Percentiles rank a stretch among this genome's conserved stretches.
Conservation (phyloP, 1,284 basidiomycete genomes). For the Pyrrhoderma noxium region DNA sequence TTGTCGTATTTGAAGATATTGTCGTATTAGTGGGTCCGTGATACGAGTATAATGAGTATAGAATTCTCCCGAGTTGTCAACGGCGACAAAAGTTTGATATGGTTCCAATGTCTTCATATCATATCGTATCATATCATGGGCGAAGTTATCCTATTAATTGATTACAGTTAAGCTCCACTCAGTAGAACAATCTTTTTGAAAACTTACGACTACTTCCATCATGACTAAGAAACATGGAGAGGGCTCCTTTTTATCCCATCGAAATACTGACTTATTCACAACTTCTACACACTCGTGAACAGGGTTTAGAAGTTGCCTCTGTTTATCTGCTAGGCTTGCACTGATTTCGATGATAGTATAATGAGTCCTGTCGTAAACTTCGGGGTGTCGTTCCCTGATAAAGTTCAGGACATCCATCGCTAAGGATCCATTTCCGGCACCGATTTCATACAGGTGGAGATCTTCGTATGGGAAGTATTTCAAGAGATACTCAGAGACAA, state of each 20-base stretch:
- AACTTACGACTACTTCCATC: conserved; percentile 86
- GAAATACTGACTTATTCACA: conserved; percentile 80
- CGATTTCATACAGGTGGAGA: conserved; percentile 93
- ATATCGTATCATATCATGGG: conserved; percentile 93
- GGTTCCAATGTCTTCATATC: conserved; percentile 72
- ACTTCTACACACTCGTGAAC: conserved; percentile 64
- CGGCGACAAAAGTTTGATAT: conserved; percentile 77
- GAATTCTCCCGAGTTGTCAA: conserved; percentile 83
- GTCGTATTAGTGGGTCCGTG: conserved; percentile 75
- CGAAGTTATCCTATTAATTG: conserved; percentile 82
- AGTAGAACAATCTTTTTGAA: conserved; percentile 15
- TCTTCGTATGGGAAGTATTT: conserved; percentile 96
- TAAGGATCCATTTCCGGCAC: conserved; percentile 94
- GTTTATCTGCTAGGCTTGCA: conserved; percentile 66
- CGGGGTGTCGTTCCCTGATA: conserved; percentile 72
- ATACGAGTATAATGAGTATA: conserved; percentile 79
- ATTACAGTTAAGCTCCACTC: conserved; percentile 2
- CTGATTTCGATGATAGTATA: conserved; percentile 97
- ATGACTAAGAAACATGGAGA: conserved; percentile 92
- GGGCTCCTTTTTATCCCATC: conserved; percentile 70
- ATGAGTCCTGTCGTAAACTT: conserved; percentile 84
- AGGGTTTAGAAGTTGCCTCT: conserved; percentile 50
- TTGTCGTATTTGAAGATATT: conserved; percentile 61
- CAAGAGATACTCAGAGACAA: conserved; percentile 86
- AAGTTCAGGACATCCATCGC: conserved; percentile 85